A percentile compares a stretch with the other conserved stretches of the same genome.
These are phyloP conservation scores for Pichia heedii DNA, from an alignment of 805 yeast genomes.

Conservation along the genomic window DNA sequence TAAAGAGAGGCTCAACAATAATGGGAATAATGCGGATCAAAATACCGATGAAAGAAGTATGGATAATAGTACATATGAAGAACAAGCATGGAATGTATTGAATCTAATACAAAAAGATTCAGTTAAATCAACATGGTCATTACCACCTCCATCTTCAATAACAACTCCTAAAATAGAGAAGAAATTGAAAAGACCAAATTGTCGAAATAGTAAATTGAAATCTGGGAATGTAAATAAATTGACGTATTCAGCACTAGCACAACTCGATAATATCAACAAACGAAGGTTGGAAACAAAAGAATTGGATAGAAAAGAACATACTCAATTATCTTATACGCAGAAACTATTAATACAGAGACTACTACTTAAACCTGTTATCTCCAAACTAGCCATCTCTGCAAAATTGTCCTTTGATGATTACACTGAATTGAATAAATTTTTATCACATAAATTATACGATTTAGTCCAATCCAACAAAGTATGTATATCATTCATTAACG, in stretches of 20 bases:
- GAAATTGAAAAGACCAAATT: neutral
- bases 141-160: neutral
- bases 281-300: too few relatives aligned
- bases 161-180: neutral
- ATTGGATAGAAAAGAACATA: too few relatives aligned
- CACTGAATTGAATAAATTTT: slow-evolving; percentile 51
- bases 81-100: slow-evolving; percentile 10
- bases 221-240: neutral
- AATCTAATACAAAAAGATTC: slow-evolving; percentile 2
- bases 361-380: slow-evolving; percentile 43
- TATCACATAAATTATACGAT: slow-evolving; percentile 52
- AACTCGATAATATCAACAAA: too few relatives aligned
- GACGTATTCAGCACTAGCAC: neutral
- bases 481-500: slow-evolving; percentile 19
- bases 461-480: slow-evolving; percentile 10
- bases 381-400: slow-evolving; percentile 21
- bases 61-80: neutral
- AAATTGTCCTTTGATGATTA: slow-evolving; percentile 28
- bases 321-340: slow-evolving; percentile 27
- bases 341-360: slow-evolving; percentile 49
- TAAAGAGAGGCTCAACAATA: neutral
- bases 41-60: neutral
- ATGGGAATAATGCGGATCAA: neutral
- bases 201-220: neutral
- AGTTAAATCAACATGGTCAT: neutral